These are phyloP conservation scores for Climacium dendroides DNA, from an alignment of 225 moss, liverwort and hornwort genomes.

Conservation along the genomic window DNA sequence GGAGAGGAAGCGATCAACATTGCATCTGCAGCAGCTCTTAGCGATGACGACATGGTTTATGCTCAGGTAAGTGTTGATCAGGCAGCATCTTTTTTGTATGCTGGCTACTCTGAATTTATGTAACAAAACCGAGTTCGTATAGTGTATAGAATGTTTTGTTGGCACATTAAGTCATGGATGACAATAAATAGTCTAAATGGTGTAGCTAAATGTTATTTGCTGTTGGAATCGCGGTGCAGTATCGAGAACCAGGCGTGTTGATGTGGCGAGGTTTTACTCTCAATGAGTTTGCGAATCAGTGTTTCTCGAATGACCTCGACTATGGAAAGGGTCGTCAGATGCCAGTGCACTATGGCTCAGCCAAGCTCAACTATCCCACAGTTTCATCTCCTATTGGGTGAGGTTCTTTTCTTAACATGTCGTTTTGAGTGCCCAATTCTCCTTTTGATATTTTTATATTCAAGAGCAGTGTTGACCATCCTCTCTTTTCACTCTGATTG, in stretches of 20 bases:
- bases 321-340: constrained; percentile 96
- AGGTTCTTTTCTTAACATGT: neutral
- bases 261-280: constrained; percentile 97
- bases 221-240: constrained; percentile 35
- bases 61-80: constrained; percentile 47
- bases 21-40: constrained; percentile 79
- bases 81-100: neutral
- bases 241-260: constrained; percentile 84
- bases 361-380: constrained; percentile 72
- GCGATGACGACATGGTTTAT: constrained; percentile 62
- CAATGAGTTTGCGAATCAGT: constrained; percentile 80
- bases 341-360: constrained; percentile 93
- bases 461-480: neutral
- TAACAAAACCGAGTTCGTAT: neutral
- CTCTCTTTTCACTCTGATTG: neutral
- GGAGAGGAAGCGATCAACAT: constrained; percentile 98
- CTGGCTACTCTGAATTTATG: neutral
- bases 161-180: neutral
- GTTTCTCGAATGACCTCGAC: constrained; percentile 73
- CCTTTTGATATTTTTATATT: neutral
- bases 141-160: neutral
- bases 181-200: neutral
- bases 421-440: neutral
- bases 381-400: constrained; percentile 91
- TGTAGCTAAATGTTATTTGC: neutral